Base-by-base conservation (phyloP, 345 rosid species). In the Capsella bursapastoris region DNA sequence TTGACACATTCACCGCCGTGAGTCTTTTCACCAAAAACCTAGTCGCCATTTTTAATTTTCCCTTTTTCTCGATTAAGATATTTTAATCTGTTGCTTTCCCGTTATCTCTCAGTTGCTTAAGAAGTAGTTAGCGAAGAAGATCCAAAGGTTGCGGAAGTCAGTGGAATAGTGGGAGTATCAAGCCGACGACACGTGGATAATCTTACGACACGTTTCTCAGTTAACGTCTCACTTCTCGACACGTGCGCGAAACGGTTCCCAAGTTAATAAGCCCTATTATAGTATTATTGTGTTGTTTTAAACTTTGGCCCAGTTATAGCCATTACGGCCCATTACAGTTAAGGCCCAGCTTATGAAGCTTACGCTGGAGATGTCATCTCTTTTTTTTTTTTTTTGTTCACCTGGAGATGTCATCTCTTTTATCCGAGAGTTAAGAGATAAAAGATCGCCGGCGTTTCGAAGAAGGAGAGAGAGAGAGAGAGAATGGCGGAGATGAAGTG, bases 401-500 rank as follows among this genome's bases (percentile, higher is more conserved):
- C 25, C 14, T 57, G 66, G 9, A 16, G 28, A 41, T 14, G 61
- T 57, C 34, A 37, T 66, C 53, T 22, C 25, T 22, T 22, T 22
- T 22, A 40, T 57, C 18, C 49, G 60, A 59, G 32, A 37, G 7
- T 34, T 29, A 50, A 64, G 40, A 71, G 57, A 32, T 8, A 4
- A n/a, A n/a, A 18, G 37, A 71, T 56, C 75, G 25, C 66, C 49
- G 80, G 72, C 14, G 67, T 49, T 3, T 41, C n/a, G 44, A 29
- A 50, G 63, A 70, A 41, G 49, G 35, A 3, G 66, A 44, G 0
- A 48, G 32, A 48, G 43, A 6, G 82, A 57, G 32, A 38, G 43
- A 51, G 66, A 6, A 83, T 77, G 93, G 83, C 62, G 34, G 85
- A 82, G 78, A 72, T 76, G 3, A 83, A 84, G 85, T 68, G 66